Conservation (phyloP, 129 eudicot genomes). For the Smallanthus sonchifolius region DNA sequence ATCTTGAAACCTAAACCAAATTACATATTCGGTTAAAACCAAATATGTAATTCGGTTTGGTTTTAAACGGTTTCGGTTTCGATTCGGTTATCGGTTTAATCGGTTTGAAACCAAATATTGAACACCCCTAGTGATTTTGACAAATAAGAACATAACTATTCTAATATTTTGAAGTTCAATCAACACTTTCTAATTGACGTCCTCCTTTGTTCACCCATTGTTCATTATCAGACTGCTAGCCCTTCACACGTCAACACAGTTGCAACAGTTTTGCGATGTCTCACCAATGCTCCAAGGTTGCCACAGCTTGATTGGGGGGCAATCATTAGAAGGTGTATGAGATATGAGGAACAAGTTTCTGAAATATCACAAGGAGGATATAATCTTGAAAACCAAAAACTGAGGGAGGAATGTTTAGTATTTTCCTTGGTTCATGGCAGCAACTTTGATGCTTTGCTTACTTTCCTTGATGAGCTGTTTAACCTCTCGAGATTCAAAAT, state of each 20-base stretch:
- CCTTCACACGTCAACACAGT: slow-evolving; percentile 47
- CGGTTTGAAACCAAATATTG: no score
- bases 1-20: no score
- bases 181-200: background rate
- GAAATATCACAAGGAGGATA: slow-evolving; percentile 25
- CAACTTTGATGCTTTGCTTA: slow-evolving; percentile 54
- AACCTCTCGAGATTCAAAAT: slow-evolving; percentile 68
- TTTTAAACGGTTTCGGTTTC: no score
- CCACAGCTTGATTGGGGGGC: slow-evolving; percentile 85
- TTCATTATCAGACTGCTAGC: slow-evolving; percentile 34
- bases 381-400: slow-evolving; percentile 35
- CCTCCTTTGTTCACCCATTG: background rate
- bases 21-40: no score
- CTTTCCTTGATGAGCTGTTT: slow-evolving; percentile 75
- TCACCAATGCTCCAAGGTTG: slow-evolving; percentile 74
- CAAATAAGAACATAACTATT: no score
- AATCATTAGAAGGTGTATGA: slow-evolving; percentile 76
- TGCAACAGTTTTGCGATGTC: slow-evolving; percentile 59
- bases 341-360: slow-evolving; percentile 52
- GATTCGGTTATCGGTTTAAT: no score
- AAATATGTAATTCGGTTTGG: no score
- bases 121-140: no score
- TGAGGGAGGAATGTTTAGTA: slow-evolving; percentile 59
- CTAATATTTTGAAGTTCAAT: background rate
- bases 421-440: slow-evolving; percentile 71